Evolutionary conservation across 305 asterid species (phyloP), one percentile per base, ranked within the genome.

Genomic region (Fraxinus dipetala): DNA sequence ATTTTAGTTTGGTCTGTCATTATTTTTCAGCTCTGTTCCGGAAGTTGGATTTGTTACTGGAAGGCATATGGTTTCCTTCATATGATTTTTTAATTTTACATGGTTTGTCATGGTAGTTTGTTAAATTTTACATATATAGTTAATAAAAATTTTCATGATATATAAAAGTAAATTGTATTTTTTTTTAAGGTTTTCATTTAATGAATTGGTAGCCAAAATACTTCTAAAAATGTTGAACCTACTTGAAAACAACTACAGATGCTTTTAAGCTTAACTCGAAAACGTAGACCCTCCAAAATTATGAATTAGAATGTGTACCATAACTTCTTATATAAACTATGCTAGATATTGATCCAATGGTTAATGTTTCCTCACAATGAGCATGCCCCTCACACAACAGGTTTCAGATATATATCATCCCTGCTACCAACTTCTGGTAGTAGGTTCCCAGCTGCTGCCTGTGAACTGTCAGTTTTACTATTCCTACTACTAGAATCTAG

Each of bases 271-370:
- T 61, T 65, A 26, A 65, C n/a, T 26, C 18, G 8, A 24, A 65
- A 65, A 65, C 10, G 18, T 65, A 0, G 6, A 26, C n/a, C 73
- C 34, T 65, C 34, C 34, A 65, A 65, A 65, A 65, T 65, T 65
- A 65, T 65, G 73, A 24, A 65, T 65, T 65, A 24, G 35, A 26
- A 10, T 65, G 18, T 0, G 35, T 65, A 11, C 6, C 35, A 26
- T 11, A 65, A 24, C 35, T 10, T 65, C 4, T 11, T 65, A 3
- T 4, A 22, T 26, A 65, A 10, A 65, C 73, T 26, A 11, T 24
- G 73, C 73, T 65, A 65, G 73, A 65, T 65, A 65, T 65, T 28
- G 73, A 65, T 65, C 73, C 73, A 65, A 26, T 24, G 35, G 36
- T 26, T 11, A 65, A 26, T 11, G 10, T 65, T 65, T 61, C 70